Evolutionary conservation across 225 moss, liverwort and hornwort species (phyloP).

Genomic region (Takakia lepidozioides): DNA sequence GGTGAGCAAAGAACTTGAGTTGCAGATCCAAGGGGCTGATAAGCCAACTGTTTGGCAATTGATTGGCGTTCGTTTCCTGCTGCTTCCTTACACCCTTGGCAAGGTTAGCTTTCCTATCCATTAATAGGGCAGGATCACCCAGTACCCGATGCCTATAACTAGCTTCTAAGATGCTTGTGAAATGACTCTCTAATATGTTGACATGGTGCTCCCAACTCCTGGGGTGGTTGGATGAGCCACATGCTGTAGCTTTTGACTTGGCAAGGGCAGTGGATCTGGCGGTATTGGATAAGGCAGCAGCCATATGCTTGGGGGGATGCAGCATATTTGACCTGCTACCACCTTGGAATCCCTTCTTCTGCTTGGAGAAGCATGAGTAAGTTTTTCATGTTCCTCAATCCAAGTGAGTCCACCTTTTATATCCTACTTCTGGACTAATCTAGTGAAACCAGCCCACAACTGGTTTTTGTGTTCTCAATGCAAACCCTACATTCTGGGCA

Average conservation of each 20-base stretch:
- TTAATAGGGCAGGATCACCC: no score
- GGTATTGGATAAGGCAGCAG: slow-evolving; percentile 75
- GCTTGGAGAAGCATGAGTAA: slow-evolving; percentile 74
- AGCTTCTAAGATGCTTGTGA: background rate
- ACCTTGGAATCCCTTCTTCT: slow-evolving; percentile 39
- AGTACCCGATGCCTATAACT: no score
- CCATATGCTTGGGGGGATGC: slow-evolving; percentile 94
- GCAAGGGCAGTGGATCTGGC: slow-evolving; percentile 70
- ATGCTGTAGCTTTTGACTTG: slow-evolving; percentile 34
- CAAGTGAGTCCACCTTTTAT: slow-evolving; percentile 1
- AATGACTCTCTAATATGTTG: background rate
- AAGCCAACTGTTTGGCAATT: slow-evolving; percentile 75
- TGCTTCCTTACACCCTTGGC: slow-evolving; percentile 72
- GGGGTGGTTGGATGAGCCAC: background rate
- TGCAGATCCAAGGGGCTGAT: slow-evolving; percentile 91
- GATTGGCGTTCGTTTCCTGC: slow-evolving; percentile 62
- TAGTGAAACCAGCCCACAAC: no score
- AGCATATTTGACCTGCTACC: slow-evolving; percentile 61
- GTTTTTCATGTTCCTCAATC: no score
- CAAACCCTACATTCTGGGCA: no score
- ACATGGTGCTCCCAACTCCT: background rate
- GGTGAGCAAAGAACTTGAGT: slow-evolving; percentile 74
- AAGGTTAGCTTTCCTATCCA: slow-evolving; percentile 45
- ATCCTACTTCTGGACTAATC: background rate
- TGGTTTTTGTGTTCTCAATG: no score